Conservation (phyloP, 2,329 filamentous ascomycete genomes). For the Fusarium foetens region DNA sequence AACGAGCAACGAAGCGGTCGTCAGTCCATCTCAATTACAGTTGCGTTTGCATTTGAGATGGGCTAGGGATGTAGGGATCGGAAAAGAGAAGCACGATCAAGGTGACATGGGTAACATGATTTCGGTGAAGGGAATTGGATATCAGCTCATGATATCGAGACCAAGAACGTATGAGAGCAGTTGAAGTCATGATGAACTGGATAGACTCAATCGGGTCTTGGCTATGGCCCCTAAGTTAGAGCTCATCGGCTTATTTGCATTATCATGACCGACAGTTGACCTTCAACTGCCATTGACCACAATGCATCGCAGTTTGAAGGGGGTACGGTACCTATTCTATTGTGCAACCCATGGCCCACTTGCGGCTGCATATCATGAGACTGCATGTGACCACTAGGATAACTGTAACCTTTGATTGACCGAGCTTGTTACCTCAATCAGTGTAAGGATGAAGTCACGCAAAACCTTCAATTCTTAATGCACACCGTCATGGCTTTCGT, state of each 20-base stretch:
- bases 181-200: slow-evolving; percentile 15
- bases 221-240: background rate
- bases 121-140: background rate
- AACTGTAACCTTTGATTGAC: background rate
- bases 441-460: background rate
- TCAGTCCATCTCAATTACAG: background rate
- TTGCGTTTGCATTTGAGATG: background rate
- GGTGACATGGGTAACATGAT: background rate
- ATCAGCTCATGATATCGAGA: slow-evolving; percentile 5
- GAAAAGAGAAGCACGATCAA: background rate
- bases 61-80: background rate
- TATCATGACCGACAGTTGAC: background rate
- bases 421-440: background rate
- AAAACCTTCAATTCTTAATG: background rate
- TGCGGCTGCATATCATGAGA: slow-evolving; percentile 25
- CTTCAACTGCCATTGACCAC: background rate
- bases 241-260: background rate
- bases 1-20: slow-evolving; percentile 2
- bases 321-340: background rate
- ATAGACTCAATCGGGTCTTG: background rate
- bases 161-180: background rate
- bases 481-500: background rate
- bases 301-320: background rate
- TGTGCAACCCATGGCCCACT: slow-evolving; percentile 1
- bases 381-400: slow-evolving; percentile 3